Percentiles rank a stretch among this genome's conserved stretches.
phyloP scores from a whole-genome alignment of 441 rosid species.

The Adansonia rubrostipa region DNA sequence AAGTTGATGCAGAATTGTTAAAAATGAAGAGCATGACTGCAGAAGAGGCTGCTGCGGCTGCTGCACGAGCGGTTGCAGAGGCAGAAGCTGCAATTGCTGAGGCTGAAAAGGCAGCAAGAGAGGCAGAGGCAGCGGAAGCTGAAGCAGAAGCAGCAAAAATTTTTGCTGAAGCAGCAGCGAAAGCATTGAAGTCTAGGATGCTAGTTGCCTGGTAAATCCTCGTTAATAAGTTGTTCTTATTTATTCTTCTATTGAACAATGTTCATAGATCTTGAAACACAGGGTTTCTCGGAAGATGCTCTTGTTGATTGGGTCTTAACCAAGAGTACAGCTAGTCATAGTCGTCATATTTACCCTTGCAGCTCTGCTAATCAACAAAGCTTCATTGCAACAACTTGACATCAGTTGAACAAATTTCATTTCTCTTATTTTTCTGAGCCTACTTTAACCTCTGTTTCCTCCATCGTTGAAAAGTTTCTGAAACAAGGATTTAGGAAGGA shows the following conservation, averaged over 20 bases:
- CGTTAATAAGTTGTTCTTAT: constrained; percentile 20
- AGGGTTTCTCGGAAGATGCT: constrained; percentile 13
- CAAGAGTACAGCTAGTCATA: constrained; percentile 4
- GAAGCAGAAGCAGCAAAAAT: constrained; percentile 95
- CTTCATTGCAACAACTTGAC: constrained; percentile 2
- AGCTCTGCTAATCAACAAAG: constrained; percentile 13
- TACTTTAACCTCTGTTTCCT: constrained; percentile 1
- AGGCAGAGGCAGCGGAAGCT: constrained; percentile 92
- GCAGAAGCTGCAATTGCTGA: constrained; percentile 94
- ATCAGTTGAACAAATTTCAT: constrained; percentile 6
- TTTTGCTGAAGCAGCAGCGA: constrained; percentile 81
- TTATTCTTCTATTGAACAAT: not conserved
- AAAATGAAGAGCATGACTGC: constrained; percentile 82
- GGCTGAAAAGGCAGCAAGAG: constrained; percentile 94
- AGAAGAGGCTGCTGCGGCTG: constrained; percentile 88
- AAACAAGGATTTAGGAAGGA: not conserved
- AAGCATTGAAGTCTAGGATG: constrained; percentile 66
- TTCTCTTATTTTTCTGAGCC: constrained; percentile 3
- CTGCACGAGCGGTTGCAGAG: constrained; percentile 92
- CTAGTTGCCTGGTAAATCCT: constrained; percentile 58
- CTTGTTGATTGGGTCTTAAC: not conserved
- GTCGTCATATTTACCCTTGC: constrained; percentile 14
- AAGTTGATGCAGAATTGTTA: constrained; percentile 57
- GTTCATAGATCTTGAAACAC: not conserved
- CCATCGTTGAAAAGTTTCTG: not conserved